Evolutionary conservation across 768 basidiomycete species (phyloP).

Genomic region (Trametes elegans): DNA sequence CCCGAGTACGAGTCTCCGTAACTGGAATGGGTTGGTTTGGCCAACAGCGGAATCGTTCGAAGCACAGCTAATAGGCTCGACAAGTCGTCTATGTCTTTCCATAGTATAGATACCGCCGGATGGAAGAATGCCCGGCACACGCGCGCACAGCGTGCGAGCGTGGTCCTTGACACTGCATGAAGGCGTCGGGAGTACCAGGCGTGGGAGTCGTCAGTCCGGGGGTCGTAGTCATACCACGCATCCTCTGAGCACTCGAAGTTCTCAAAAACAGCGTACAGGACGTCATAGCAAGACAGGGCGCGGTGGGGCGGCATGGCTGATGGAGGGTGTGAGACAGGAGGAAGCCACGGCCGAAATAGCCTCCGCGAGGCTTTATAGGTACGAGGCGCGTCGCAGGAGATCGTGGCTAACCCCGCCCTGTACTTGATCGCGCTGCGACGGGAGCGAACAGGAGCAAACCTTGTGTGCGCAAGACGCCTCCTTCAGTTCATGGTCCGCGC

Average conservation of each 20-base stretch:
- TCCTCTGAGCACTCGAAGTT: background rate
- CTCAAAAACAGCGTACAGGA: slow-evolving; percentile 12
- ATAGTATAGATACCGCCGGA: slow-evolving; percentile 10
- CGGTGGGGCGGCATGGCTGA: background rate
- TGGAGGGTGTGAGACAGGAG: background rate
- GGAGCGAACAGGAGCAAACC: too few relatives aligned
- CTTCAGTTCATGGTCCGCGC: too few relatives aligned
- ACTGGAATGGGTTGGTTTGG: background rate
- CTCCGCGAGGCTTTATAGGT: too few relatives aligned
- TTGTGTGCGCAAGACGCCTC: too few relatives aligned
- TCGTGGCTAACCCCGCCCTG: too few relatives aligned
- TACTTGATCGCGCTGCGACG: too few relatives aligned
- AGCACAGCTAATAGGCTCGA: background rate
- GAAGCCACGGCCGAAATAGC: background rate
- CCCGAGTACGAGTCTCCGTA: background rate
- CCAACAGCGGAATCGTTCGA: background rate
- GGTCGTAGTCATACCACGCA: slow-evolving; percentile 15
- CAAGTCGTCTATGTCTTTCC: slow-evolving; percentile 9
- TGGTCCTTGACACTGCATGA: background rate
- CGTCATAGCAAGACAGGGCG: slow-evolving; percentile 4
- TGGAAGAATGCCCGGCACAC: slow-evolving; percentile 10
- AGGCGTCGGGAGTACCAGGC: slow-evolving; percentile 1
- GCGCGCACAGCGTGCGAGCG: slow-evolving; percentile 8
- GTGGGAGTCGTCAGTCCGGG: background rate
- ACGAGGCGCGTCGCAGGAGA: too few relatives aligned